phyloP scores from a whole-genome alignment of 148 eudicot genomes.

The Fagopyrum tataricum region DNA sequence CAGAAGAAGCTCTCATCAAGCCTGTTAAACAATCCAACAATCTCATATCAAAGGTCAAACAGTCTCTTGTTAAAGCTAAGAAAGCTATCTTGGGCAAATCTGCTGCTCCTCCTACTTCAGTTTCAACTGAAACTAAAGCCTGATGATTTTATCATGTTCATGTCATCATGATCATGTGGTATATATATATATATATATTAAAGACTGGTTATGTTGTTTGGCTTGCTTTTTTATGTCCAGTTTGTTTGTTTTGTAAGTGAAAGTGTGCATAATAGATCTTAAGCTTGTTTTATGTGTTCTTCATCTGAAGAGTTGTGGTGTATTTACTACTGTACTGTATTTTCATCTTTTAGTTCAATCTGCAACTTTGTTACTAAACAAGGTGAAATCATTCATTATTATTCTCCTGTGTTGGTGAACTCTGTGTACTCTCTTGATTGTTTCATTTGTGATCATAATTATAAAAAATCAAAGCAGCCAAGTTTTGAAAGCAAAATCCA shows the following conservation, averaged over 20 bases:
- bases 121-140: slow-evolving; percentile 46
- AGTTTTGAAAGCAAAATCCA: too few relatives aligned
- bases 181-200: too few relatives aligned
- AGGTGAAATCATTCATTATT: too few relatives aligned
- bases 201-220: not conserved
- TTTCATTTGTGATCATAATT: too few relatives aligned
- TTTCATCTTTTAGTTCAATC: not conserved
- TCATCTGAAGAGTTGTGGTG: too few relatives aligned
- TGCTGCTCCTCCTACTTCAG: slow-evolving; percentile 38
- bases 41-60: slow-evolving; percentile 65
- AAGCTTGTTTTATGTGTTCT: not conserved
- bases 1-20: slow-evolving; percentile 37
- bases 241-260: not conserved
- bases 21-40: slow-evolving; percentile 49
- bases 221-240: not conserved
- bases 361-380: not conserved
- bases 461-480: too few relatives aligned
- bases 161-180: too few relatives aligned
- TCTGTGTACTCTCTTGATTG: too few relatives aligned
- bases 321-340: too few relatives aligned
- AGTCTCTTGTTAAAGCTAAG: slow-evolving; percentile 76
- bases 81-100: slow-evolving; percentile 79
- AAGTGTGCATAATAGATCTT: not conserved
- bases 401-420: too few relatives aligned
- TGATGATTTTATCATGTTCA: slow-evolving; percentile 16